Percentiles rank a stretch among this genome's conserved stretches.
phyloP scores from a whole-genome alignment of 2,329 filamentous ascomycete species.

The Aspergillus tubingensis region DNA sequence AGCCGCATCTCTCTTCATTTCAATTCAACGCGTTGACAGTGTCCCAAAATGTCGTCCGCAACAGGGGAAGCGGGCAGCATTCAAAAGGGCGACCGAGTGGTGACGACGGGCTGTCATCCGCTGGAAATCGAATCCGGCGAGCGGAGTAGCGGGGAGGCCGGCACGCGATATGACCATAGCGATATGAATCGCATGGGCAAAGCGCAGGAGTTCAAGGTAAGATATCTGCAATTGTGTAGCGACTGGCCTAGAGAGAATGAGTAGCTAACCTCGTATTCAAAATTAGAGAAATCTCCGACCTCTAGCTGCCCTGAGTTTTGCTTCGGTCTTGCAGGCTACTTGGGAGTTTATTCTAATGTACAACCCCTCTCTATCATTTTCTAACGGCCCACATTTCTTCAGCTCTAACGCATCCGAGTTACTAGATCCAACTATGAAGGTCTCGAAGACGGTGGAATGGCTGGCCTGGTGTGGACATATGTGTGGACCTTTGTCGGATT shows the following conservation, averaged over 20 bases:
- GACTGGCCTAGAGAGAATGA: neutral
- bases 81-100: slow-evolving; percentile 3
- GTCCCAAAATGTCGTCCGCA: neutral
- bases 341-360: slow-evolving; percentile 41
- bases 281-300: slow-evolving; percentile 35
- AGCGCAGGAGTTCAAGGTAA: slow-evolving; percentile 32
- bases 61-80: neutral
- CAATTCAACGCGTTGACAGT: neutral
- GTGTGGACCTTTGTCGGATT: slow-evolving; percentile 63
- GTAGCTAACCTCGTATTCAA: neutral
- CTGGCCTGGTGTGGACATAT: slow-evolving; percentile 34
- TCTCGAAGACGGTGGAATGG: slow-evolving; percentile 28
- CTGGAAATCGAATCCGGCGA: slow-evolving; percentile 10
- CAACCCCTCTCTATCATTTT: neutral
- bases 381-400: too few species aligned
- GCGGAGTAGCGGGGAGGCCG: slow-evolving; percentile 3
- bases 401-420: neutral
- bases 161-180: slow-evolving; percentile 24
- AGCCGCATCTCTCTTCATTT: neutral
- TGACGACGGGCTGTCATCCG: neutral
- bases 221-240: neutral
- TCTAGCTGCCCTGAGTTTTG: slow-evolving; percentile 37
- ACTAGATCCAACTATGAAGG: slow-evolving; percentile 28
- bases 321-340: slow-evolving; percentile 38
- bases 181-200: slow-evolving; percentile 38